A percentile compares a stretch with the other conserved stretches of the same genome.
These are phyloP conservation scores for Penicillium cosmopolitanum DNA, from an alignment of 495 filamentous ascomycete genomes.

Conservation along the genomic window DNA sequence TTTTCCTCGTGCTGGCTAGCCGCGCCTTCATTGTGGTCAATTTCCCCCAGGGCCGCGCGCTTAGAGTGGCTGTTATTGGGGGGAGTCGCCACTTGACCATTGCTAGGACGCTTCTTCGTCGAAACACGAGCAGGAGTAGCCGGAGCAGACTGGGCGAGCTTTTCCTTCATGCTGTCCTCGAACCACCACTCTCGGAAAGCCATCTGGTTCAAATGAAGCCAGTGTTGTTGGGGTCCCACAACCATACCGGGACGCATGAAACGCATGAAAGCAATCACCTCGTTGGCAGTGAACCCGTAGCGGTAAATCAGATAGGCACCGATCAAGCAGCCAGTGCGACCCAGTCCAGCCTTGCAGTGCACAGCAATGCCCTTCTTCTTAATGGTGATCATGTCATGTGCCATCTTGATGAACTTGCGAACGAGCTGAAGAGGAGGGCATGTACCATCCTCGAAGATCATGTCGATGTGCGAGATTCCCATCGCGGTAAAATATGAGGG, in stretches of 20 bases:
- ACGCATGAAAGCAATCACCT: conserved; percentile 98
- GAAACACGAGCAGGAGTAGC: conserved; percentile 77
- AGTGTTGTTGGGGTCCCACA: conserved; percentile 98
- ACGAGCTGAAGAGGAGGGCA: conserved; percentile 87
- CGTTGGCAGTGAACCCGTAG: conserved; percentile 97
- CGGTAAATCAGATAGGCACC: conserved; percentile 97
- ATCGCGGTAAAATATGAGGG: conserved; percentile 93
- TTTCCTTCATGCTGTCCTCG: conserved; percentile 80
- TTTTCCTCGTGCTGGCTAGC: conserved; percentile 71
- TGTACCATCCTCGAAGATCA: conserved; percentile 99
- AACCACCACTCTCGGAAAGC: conserved; percentile 98
- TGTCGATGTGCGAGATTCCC: conserved; percentile 93
- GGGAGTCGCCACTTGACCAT: conserved; percentile 76
- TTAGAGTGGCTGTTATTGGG: conserved; percentile 74
- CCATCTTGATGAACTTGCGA: conserved; percentile 88
- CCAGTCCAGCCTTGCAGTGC: conserved; percentile 96
- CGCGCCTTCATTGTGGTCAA: conserved; percentile 73
- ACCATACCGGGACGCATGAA: conserved; percentile 99
- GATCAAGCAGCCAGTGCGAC: conserved; percentile 95
- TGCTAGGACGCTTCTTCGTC: conserved; percentile 52
- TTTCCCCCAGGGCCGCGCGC: conserved; percentile 85
- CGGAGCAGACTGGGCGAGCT: conserved; percentile 64
- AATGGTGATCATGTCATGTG: conserved; percentile 89
- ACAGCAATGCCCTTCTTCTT: conserved; percentile 90
- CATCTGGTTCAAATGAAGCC: conserved; percentile 96